Conservation (phyloP, 345 rosid genomes). For the Toxicodendron radicans region DNA sequence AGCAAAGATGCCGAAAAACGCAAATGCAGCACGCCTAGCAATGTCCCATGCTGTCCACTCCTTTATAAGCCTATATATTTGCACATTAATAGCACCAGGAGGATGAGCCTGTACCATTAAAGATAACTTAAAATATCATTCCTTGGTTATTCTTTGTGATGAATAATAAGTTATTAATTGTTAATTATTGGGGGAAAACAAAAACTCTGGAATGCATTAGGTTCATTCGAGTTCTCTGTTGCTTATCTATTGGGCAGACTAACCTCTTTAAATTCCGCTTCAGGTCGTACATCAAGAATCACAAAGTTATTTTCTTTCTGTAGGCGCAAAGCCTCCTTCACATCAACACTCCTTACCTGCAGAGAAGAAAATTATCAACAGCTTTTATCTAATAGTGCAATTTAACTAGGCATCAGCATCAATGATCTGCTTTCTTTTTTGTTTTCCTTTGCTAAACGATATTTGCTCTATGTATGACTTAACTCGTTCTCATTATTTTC, state of each 20-base stretch:
- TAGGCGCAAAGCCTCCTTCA: slow-evolving; percentile 91
- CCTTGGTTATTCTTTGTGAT: background rate
- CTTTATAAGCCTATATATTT: slow-evolving; percentile 88
- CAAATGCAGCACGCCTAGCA: slow-evolving; percentile 94
- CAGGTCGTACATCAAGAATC: slow-evolving; percentile 96
- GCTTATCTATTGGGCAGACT: slow-evolving; percentile 20
- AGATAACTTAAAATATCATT: background rate
- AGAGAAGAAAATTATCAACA: background rate
- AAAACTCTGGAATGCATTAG: background rate
- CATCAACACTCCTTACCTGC: slow-evolving; percentile 94
- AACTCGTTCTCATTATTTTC: background rate
- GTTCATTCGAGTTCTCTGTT: background rate
- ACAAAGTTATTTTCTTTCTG: slow-evolving; percentile 94
- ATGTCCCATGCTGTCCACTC: slow-evolving; percentile 99
- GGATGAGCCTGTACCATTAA: slow-evolving; percentile 62
- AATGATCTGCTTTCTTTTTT: background rate
- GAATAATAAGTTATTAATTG: background rate
- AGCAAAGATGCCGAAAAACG: slow-evolving; percentile 91
- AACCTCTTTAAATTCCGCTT: slow-evolving; percentile 90
- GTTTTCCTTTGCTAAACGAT: background rate
- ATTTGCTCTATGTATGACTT: background rate
- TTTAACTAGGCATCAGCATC: background rate
- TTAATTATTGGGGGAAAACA: no score
- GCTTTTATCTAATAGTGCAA: background rate
- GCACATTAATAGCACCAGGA: slow-evolving; percentile 85